Base-by-base conservation (phyloP, 2,329 filamentous ascomycete genomes). In the Cercospora beticola region DNA sequence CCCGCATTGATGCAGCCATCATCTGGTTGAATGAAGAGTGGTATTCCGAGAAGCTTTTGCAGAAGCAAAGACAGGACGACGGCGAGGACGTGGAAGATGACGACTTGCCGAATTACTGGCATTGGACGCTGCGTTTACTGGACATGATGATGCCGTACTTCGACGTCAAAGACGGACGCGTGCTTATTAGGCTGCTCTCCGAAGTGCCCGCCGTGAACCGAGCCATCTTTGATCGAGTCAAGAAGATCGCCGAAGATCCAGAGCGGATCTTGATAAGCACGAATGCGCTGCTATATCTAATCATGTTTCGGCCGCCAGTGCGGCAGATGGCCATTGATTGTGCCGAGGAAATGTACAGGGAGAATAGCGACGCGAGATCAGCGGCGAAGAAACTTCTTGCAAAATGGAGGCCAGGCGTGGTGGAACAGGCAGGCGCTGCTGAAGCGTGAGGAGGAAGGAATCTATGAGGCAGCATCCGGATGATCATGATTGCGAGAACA, bases 11-110 rank as follows among this genome's bases (percentile, higher is more conserved):
- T 73, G 87, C 95, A 23, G 94, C 93, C 1, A 93, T 98, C 62
- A 90, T 90, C 7, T 99, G 95, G 95, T 85, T 99, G 16, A 97
- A 91, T 74, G 95, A 99, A 79, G 95, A 99, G 81, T 99, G 95
- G 94, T 98, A 97, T 80, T 96, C 94, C 75, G 94, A 98, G 78
- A 89, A 85, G 54, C 80, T 93, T 33, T 82, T 85, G 64, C 77
- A 82, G 56, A 81, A 85, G 63, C 68, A 70, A 60, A 68, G 52
- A 40, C 63, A 68, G 58, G 68, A 69, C 14, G 67, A 69, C 6
- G 72, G 65, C 4, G 43, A 67, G 16, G 63, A 64, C 8, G 54
- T 67, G 12, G 66, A 68, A 6, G 64, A 68, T 6, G 71, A 70
- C 30, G 66, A 72, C 30, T 62, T 75, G n/a, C 71, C 74, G 3